Percentiles rank a stretch among this genome's conserved stretches.
These are phyloP conservation scores for Salvia rosmarinus DNA, from an alignment of 257 asterid genomes.

Conservation along the genomic window DNA sequence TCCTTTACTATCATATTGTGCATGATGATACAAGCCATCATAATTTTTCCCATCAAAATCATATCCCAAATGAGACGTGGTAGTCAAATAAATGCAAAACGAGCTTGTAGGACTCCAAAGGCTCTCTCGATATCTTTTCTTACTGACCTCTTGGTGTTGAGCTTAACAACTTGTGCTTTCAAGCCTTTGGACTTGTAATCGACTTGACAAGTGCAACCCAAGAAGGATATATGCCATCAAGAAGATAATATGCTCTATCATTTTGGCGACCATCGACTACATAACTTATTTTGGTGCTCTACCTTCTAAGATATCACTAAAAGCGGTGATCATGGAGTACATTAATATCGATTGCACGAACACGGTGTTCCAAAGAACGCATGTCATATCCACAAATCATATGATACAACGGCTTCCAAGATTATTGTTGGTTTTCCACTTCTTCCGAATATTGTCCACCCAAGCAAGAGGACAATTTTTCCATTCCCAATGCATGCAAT, in stretches of 20 bases:
- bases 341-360: too few relatives aligned
- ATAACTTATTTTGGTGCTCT: too few relatives aligned
- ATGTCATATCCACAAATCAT: too few relatives aligned
- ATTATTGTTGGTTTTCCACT: too few relatives aligned
- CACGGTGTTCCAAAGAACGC: too few relatives aligned
- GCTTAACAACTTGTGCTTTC: not conserved
- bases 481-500: too few relatives aligned
- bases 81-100: not conserved
- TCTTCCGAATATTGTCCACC: too few relatives aligned
- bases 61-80: not conserved
- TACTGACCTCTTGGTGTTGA: not conserved
- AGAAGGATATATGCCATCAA: slow-evolving; percentile 3
- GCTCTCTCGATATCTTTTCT: not conserved
- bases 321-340: too few relatives aligned
- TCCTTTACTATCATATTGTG: slow-evolving; percentile 1
- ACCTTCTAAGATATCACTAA: too few relatives aligned
- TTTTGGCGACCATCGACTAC: too few relatives aligned
- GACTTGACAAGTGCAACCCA: slow-evolving; percentile 16
- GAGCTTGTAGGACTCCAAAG: not conserved
- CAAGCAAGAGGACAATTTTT: too few relatives aligned
- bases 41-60: not conserved
- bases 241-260: not conserved
- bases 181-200: not conserved
- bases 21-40: not conserved
- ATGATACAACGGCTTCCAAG: too few relatives aligned